Conservation (phyloP, 192 early-diverging fungal genomes). For the Backusella morwellensis region DNA sequence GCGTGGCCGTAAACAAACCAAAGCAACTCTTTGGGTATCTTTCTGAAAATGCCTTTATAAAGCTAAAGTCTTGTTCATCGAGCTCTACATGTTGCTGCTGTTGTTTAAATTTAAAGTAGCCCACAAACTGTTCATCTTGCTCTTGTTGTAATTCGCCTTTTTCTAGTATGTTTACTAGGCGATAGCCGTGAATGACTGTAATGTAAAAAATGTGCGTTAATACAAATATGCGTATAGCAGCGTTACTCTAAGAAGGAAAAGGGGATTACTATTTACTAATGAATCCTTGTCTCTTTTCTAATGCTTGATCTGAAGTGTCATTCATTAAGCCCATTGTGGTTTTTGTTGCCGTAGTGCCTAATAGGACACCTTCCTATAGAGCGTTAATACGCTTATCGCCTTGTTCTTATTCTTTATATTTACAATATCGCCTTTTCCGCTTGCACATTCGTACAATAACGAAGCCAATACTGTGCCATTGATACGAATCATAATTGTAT, state of each 20-base stretch:
- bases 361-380: neutral
- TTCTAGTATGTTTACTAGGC: neutral
- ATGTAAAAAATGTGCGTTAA: neutral
- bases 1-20: neutral
- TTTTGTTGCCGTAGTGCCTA: neutral
- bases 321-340: neutral
- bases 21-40: conserved; percentile 4
- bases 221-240: neutral
- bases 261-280: neutral
- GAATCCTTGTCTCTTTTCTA: neutral
- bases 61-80: neutral
- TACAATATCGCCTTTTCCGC: neutral
- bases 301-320: neutral
- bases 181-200: neutral
- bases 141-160: neutral
- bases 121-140: neutral
- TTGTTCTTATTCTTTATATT: neutral
- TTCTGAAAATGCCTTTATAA: neutral
- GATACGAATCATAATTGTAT: neutral
- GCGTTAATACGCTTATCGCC: neutral
- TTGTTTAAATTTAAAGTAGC: neutral
- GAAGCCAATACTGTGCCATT: neutral
- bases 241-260: neutral
- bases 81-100: neutral
- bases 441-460: neutral